Percentiles rank a stretch among this genome's conserved stretches.
phyloP scores from a whole-genome alignment of 164 flowering plant genomes.

The Platanus orientalis region DNA sequence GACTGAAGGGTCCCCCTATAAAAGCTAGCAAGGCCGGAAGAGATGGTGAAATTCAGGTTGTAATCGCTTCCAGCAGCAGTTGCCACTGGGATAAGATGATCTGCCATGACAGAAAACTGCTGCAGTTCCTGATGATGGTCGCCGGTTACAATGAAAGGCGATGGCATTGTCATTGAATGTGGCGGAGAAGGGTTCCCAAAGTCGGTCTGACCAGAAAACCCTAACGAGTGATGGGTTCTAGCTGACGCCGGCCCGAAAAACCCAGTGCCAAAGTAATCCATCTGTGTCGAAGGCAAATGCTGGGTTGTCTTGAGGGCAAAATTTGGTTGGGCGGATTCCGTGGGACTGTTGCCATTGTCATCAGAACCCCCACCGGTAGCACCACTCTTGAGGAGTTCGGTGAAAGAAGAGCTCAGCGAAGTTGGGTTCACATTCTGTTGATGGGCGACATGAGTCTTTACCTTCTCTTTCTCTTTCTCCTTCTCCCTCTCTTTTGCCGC shows the following conservation, averaged over 20 bases:
- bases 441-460: conserved; percentile 11
- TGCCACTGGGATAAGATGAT: conserved; percentile 44
- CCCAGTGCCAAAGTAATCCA: conserved; percentile 53
- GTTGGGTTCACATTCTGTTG: conserved; percentile 28
- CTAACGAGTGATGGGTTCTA: conserved; percentile 28
- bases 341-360: conserved; percentile 16
- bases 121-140: conserved; percentile 48
- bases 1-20: conserved; percentile 99
- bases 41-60: conserved; percentile 68
- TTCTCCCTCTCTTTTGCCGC: conserved; percentile 64
- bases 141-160: conserved; percentile 26
- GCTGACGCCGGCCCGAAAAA: conserved; percentile 28
- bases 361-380: conserved; percentile 12
- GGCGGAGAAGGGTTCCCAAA: conserved; percentile 30
- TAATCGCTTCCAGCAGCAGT: conserved; percentile 29
- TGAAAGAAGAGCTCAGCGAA: conserved; percentile 53
- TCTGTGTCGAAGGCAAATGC: conserved; percentile 29
- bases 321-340: conserved; percentile 17
- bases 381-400: conserved; percentile 68
- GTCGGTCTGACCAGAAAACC: conserved; percentile 42
- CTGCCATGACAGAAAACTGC: conserved; percentile 56
- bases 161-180: conserved; percentile 25
- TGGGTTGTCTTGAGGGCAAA: conserved; percentile 26
- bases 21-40: conserved; percentile 59
- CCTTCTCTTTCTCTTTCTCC: conserved; percentile 29